Percentiles rank a stretch among this genome's conserved stretches.
Evolutionary conservation across 805 yeast species (phyloP).

Genomic region (Lipomyces kockii): DNA sequence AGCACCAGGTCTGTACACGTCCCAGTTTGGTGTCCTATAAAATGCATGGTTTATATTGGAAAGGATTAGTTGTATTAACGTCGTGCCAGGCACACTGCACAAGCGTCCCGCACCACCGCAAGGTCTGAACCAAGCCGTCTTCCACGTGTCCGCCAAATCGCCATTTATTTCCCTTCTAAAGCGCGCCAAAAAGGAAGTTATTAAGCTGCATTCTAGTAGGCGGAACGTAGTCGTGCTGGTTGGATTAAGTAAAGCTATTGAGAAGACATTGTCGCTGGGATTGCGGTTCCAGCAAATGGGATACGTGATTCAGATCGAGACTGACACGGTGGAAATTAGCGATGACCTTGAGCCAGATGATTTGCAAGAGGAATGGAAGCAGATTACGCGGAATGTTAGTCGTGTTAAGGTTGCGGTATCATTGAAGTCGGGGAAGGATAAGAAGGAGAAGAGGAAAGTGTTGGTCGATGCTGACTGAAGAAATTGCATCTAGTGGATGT

Average conservation of each 20-base stretch:
- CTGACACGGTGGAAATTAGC: conserved; percentile 15
- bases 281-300: conserved; percentile 28
- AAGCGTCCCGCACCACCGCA: neutral
- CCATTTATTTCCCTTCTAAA: conserved; percentile 35
- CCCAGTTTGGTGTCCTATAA: neutral
- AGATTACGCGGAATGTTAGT: neutral
- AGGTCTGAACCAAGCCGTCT: neutral
- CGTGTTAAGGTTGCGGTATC: neutral
- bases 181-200: conserved; percentile 25
- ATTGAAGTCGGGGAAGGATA: conserved; percentile 4
- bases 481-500: neutral
- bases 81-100: conserved; percentile 2
- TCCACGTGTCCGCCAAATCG: conserved; percentile 27
- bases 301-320: conserved; percentile 13
- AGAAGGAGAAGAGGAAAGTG: neutral
- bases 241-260: conserved; percentile 30
- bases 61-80: neutral
- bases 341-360: conserved; percentile 24
- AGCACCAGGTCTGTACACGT: neutral
- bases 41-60: neutral
- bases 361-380: conserved; percentile 8
- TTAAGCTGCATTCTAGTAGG: conserved; percentile 8
- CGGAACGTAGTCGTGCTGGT: conserved; percentile 15
- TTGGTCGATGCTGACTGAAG: neutral
- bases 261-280: conserved; percentile 32